Base-by-base conservation (phyloP, 1,284 basidiomycete species). In the Moesziomyces antarcticus region DNA sequence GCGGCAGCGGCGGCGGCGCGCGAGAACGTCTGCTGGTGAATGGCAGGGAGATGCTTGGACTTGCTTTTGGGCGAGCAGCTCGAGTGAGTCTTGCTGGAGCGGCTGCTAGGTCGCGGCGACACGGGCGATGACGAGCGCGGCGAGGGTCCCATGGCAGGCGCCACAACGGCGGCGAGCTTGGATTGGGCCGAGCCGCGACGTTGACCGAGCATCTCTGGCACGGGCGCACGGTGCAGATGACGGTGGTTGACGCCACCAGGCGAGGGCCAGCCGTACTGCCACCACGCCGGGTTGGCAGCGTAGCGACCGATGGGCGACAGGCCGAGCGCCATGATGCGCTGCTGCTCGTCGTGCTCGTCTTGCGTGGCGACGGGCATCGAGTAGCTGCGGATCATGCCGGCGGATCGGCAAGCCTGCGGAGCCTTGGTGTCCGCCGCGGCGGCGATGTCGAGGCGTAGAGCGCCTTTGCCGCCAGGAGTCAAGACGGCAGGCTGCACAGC, bases 281-380 rank as follows among this genome's bases (percentile, higher is more conserved):
- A 73, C 71, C 71, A 73, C 20, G 65, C 22, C 22, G 71, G 46
- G 20, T 73, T 65, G 65, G 44, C 50, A n/a, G 43, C 40, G 33
- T 57, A 49, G 22, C 43, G 55, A 8, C 51, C 62, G 4, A 56
- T 57, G n/a, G 65, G 57, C 20, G 72, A 67, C 16, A 64, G 43
- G 30, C 68, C 73, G 21, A 72, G 57, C 1, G 68, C 74, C 70
- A 76, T 69, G 55, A 76, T 61, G 51, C 70, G 65, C 42, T 69
- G 72, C 44, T 77, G 76, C 27, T 68, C 72, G 43, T 80, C 77
- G 49, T 68, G 59, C 49, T 80, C 78, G 20, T 49, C 54, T 53
- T 80, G 78, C 3, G 78, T 80, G 14, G 78, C 75, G 27, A 79
- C 78, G 25, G 78, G 78, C 40, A 78, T 53, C 24, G 78, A 80